Conservation (phyloP, 805 yeast genomes). For the Spathaspora gorwiae region DNA sequence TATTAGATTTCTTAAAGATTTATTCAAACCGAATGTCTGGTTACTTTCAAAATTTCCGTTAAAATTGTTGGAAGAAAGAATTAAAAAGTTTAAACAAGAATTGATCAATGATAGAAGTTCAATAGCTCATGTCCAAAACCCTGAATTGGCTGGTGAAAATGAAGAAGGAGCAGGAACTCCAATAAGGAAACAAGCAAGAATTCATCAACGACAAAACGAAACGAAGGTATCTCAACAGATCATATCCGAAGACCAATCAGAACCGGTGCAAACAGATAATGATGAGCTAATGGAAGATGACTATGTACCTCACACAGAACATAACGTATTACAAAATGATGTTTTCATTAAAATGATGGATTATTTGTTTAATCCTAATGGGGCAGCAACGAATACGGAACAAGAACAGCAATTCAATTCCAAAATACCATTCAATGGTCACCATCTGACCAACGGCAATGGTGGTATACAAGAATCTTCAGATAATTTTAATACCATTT, state of each 20-base stretch:
- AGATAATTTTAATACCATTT: neutral
- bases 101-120: constrained; percentile 6
- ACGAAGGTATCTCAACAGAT: neutral
- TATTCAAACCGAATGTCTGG: constrained; percentile 1
- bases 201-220: too few relatives aligned
- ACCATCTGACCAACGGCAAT: neutral
- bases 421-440: neutral
- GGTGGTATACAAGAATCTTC: neutral
- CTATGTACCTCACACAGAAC: neutral
- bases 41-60: neutral
- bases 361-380: neutral
- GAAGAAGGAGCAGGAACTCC: neutral
- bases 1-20: neutral
- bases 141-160: neutral
- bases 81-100: constrained; percentile 18
- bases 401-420: neutral
- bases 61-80: constrained; percentile 11
- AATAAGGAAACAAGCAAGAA: neutral
- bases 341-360: neutral
- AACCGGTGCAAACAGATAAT: neutral
- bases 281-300: neutral
- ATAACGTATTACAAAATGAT: neutral
- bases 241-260: neutral
- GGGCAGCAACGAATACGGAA: neutral
- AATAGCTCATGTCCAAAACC: neutral